A percentile compares a stretch with the other conserved stretches of the same genome.
Evolutionary conservation across 495 filamentous ascomycete species (phyloP).

Genomic region (Penicillium turbatum): DNA sequence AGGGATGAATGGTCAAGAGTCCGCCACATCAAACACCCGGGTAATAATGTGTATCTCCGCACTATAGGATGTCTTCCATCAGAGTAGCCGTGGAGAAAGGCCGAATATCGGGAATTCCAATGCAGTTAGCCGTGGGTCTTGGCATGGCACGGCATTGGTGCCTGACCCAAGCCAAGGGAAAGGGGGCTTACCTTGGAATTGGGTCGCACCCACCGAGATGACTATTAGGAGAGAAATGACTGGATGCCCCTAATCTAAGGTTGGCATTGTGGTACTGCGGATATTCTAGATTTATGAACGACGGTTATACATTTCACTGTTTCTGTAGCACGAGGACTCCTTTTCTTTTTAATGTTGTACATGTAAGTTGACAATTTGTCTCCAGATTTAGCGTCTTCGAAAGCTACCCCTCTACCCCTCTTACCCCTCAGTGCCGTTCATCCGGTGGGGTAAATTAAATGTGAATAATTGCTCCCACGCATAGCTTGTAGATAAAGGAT

Average conservation of each 20-base stretch:
- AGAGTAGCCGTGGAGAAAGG: too few relatives aligned
- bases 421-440: slow-evolving; percentile 1
- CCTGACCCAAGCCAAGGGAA: slow-evolving; percentile 2
- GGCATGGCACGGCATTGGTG: slow-evolving; percentile 9
- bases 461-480: neutral
- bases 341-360: neutral
- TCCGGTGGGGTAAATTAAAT: neutral
- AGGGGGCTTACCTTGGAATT: neutral
- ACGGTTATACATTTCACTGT: too few relatives aligned
- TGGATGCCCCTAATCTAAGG: neutral
- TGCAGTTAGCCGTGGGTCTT: slow-evolving; percentile 9
- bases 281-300: neutral
- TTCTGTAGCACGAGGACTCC: neutral
- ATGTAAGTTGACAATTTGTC: too few relatives aligned
- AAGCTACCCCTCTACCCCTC: neutral
- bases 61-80: too few relatives aligned
- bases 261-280: neutral
- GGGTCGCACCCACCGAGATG: neutral
- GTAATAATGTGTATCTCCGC: neutral
- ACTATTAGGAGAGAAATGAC: neutral
- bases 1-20: neutral
- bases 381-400: neutral
- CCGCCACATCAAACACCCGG: neutral
- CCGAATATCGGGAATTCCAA: slow-evolving; percentile 13
- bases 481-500: slow-evolving; percentile 7